A percentile compares a stretch with the other conserved stretches of the same genome.
Evolutionary conservation across 768 basidiomycete species (phyloP).

Genomic region (Tephrocybe sp.): DNA sequence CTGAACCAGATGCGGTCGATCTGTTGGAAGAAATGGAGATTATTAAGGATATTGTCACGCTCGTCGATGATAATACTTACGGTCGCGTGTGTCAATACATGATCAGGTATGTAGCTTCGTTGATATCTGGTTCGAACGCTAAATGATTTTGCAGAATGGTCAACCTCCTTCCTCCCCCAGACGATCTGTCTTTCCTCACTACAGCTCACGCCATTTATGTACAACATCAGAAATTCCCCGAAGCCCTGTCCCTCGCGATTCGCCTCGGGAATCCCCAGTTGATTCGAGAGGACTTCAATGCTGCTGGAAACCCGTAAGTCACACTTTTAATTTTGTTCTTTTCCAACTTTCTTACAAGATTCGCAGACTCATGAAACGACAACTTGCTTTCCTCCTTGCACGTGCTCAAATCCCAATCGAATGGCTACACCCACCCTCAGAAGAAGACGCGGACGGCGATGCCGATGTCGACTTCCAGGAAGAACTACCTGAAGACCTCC

Average conservation of each 20-base stretch:
- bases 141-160: constrained; percentile 57
- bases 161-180: constrained; percentile 86
- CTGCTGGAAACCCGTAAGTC: constrained; percentile 83
- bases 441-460: constrained; percentile 48
- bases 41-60: constrained; percentile 67
- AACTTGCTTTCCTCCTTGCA: constrained; percentile 91
- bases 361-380: constrained; percentile 82
- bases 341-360: not conserved
- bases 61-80: constrained; percentile 88
- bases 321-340: not conserved
- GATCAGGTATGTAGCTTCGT: constrained; percentile 62
- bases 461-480: constrained; percentile 54
- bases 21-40: constrained; percentile 91
- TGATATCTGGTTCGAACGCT: not conserved
- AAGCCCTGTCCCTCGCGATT: constrained; percentile 85
- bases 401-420: constrained; percentile 88
- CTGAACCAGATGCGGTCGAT: constrained; percentile 98
- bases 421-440: constrained; percentile 69
- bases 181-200: constrained; percentile 85
- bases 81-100: constrained; percentile 93
- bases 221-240: constrained; percentile 83
- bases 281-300: constrained; percentile 84
- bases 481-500: constrained; percentile 76
- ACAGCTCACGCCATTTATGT: constrained; percentile 90
- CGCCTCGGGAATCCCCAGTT: constrained; percentile 78